These are phyloP conservation scores for Aspergillus fischeri DNA, from an alignment of 2,329 filamentous ascomycete species.

Conservation along the genomic window DNA sequence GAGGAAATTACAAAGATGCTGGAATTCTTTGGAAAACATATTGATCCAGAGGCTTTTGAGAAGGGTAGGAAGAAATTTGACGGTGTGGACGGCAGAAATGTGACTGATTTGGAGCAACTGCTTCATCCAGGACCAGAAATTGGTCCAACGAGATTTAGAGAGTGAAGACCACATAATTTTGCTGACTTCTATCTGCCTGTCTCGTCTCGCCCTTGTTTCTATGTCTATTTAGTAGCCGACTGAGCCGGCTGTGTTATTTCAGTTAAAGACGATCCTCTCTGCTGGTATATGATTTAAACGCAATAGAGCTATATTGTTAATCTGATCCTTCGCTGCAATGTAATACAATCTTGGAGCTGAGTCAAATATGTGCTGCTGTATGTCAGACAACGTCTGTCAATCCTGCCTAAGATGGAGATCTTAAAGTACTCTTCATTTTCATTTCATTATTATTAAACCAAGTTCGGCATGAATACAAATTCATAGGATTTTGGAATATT, in stretches of 20 bases:
- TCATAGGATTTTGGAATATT: no score
- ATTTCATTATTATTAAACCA: no score
- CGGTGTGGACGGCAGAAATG: conserved; percentile 1
- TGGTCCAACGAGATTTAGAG: neutral
- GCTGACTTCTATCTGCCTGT: neutral
- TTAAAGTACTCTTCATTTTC: no score
- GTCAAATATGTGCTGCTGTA: no score
- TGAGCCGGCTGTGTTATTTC: conserved; percentile 3
- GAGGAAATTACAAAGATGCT: conserved; percentile 1
- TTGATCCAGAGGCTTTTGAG: neutral
- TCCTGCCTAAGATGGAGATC: no score
- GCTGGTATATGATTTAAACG: neutral
- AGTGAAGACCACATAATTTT: neutral
- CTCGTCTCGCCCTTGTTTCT: conserved; percentile 2
- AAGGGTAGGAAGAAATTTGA: conserved; percentile 1
- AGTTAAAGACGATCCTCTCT: neutral
- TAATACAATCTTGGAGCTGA: no score
- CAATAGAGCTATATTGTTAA: neutral
- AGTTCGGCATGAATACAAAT: no score
- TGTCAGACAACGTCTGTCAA: no score
- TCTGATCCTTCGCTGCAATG: no score
- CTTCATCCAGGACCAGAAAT: neutral
- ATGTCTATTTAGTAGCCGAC: conserved; percentile 4
- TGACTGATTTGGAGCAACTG: conserved; percentile 4
- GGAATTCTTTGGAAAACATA: conserved; percentile 1